These are phyloP conservation scores for Dispira simplex DNA, from an alignment of 192 early-diverging fungal genomes.

Conservation along the genomic window DNA sequence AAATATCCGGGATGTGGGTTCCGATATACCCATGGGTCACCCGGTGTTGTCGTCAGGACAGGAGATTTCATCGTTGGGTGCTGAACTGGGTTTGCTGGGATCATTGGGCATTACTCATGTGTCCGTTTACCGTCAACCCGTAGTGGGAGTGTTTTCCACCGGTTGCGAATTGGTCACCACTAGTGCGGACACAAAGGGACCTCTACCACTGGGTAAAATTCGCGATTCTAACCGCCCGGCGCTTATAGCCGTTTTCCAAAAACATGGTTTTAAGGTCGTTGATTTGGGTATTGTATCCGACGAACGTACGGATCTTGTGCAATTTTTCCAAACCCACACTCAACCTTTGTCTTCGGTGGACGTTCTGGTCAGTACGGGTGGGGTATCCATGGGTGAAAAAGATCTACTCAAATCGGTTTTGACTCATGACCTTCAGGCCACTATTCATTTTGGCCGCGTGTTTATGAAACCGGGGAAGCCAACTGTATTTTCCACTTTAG, in stretches of 20 bases:
- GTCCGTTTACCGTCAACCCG: slow-evolving; percentile 39
- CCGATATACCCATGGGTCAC: slow-evolving; percentile 47
- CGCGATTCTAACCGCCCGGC: slow-evolving; percentile 79
- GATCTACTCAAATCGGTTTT: slow-evolving; percentile 83
- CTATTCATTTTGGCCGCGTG: slow-evolving; percentile 81
- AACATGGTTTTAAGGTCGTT: slow-evolving; percentile 42
- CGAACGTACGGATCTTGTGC: slow-evolving; percentile 37
- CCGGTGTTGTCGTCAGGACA: slow-evolving; percentile 39
- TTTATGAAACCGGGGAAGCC: slow-evolving; percentile 92
- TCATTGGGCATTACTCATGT: slow-evolving; percentile 54
- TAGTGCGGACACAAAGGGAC: too few relatives aligned
- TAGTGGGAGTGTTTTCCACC: slow-evolving; percentile 70
- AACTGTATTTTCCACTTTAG: slow-evolving; percentile 80
- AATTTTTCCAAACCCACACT: slow-evolving; percentile 15
- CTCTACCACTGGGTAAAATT: slow-evolving; percentile 35
- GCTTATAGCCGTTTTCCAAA: slow-evolving; percentile 41
- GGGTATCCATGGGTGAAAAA: slow-evolving; percentile 96
- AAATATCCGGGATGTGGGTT: slow-evolving; percentile 71
- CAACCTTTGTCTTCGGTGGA: slow-evolving; percentile 28
- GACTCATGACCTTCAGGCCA: slow-evolving; percentile 57
- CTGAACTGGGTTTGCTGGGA: slow-evolving; percentile 72
- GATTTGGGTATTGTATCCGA: slow-evolving; percentile 68
- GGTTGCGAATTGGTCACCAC: slow-evolving; percentile 62
- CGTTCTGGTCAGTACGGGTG: slow-evolving; percentile 82
- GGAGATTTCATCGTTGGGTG: slow-evolving; percentile 47